Percentiles rank a stretch among this genome's conserved stretches.
Evolutionary conservation across 495 filamentous ascomycete genomes (phyloP).

Genomic region (Ascodesmis nigricans): DNA sequence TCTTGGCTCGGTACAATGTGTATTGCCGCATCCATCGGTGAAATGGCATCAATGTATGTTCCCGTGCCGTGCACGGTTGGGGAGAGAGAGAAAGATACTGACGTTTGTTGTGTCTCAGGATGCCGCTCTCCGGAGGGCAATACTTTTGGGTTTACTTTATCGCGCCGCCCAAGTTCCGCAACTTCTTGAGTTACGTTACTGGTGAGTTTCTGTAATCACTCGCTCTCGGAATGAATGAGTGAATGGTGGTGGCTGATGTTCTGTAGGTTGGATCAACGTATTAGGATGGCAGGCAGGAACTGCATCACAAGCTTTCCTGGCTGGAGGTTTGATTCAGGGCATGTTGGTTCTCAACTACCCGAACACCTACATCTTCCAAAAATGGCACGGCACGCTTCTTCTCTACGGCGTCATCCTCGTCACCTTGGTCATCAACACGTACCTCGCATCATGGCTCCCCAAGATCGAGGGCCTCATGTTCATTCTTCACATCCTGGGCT

Average conservation of each 20-base stretch:
- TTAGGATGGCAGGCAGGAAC: constrained; percentile 24
- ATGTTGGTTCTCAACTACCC: constrained; percentile 26
- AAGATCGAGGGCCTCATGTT: constrained; percentile 27
- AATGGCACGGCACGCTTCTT: constrained; percentile 32
- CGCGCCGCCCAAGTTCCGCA: constrained; percentile 21
- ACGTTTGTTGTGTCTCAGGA: too few relatives aligned
- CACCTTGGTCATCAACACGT: constrained; percentile 27
- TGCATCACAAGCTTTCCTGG: constrained; percentile 20
- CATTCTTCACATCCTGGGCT: constrained; percentile 27
- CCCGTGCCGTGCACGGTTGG: neutral
- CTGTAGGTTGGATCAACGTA: constrained; percentile 23
- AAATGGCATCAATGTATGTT: constrained; percentile 29
- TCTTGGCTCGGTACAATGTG: constrained; percentile 30
- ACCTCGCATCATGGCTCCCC: constrained; percentile 24
- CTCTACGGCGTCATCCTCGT: constrained; percentile 25
- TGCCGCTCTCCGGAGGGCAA: constrained; percentile 24
- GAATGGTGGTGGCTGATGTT: too few relatives aligned
- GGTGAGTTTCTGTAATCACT: constrained; percentile 16
- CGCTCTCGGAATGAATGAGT: constrained; percentile 4
- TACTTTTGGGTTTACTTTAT: constrained; percentile 28
- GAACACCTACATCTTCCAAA: constrained; percentile 23
- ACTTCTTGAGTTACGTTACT: constrained; percentile 24
- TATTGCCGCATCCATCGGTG: constrained; percentile 27
- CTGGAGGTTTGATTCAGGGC: constrained; percentile 27
- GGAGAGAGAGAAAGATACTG: constrained; percentile 3